phyloP scores from a whole-genome alignment of 139 green algal genomes.

The Volvox reticuliferus region DNA sequence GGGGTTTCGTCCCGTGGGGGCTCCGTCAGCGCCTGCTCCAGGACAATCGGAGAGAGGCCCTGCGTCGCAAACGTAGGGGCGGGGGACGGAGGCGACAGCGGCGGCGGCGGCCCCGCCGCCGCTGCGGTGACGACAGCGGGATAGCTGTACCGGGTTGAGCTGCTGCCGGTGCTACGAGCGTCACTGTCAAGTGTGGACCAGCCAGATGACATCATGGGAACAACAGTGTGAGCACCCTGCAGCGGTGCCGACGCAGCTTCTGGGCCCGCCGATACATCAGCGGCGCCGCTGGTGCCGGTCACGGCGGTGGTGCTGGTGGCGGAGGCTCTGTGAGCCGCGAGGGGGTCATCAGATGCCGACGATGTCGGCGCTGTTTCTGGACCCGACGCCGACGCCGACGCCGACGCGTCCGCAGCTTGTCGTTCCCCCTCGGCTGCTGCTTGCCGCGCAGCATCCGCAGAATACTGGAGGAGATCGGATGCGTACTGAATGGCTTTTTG shows the following conservation, averaged over 20 bases:
- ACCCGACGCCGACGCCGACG: background rate
- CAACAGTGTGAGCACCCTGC: background rate
- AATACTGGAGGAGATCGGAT: conserved; percentile 40
- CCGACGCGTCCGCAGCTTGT: background rate
- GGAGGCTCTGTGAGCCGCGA: background rate
- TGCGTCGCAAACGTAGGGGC: conserved; percentile 1
- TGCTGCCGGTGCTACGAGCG: background rate
- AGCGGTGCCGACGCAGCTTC: background rate
- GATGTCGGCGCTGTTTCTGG: background rate
- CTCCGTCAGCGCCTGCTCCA: background rate
- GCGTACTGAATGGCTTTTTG: conserved; percentile 47
- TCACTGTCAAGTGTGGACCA: background rate
- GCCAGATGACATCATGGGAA: background rate
- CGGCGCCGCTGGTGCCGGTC: too few species aligned
- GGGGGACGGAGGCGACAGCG: background rate
- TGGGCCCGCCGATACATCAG: background rate
- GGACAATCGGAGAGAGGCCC: background rate
- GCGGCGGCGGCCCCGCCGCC: too few species aligned
- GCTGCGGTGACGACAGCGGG: too few species aligned
- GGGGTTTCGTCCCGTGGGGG: too few species aligned
- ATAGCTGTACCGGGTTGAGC: background rate
- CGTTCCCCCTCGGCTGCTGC: background rate
- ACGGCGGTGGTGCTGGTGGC: background rate
- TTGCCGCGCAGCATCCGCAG: conserved; percentile 20
- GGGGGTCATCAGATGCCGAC: background rate